Base-by-base conservation (phyloP, 1,284 basidiomycete genomes). In the Pterulicium gracile region DNA sequence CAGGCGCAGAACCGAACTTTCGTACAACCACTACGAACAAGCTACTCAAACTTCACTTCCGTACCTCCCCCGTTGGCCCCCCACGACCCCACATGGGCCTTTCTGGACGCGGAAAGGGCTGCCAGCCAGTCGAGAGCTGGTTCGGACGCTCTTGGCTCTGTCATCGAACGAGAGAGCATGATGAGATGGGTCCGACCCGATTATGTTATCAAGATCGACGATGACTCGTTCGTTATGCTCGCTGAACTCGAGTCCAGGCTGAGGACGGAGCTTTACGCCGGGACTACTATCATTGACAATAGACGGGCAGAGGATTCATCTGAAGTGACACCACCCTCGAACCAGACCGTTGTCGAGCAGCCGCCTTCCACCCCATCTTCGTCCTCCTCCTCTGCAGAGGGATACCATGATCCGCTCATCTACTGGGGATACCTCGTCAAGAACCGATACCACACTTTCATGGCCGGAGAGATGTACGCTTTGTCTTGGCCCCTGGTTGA, bases 341-440 rank as follows among this genome's bases (percentile, higher is more conserved):
- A 43, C 50, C 46, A 39, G 36, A 15, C 43, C 35, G 34, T 42
- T 46, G 44, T n/a, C 42, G 43, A 21, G 18, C 36, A 27, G 24
- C 27, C 20, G 23, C 46, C 35, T 21, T 34, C 18, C 23, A 10
- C 34, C 17, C 2, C 4, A 3, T 35, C 40, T 23, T 42, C 45
- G 17, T 27, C 47, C 5, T 46, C 46, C 20, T 32, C 41, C 41
- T 43, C 43, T 12, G 42, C n/a, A 47, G 32, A 12, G 45, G 50
- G 54, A 32, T 45, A 52, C 18, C 64, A 73, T 24, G 86, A 93
- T 58, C 82, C 80, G 1, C 66, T 91, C 52, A 79, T 93, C 15
- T 94, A 92, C 63, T 97, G 92, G 91, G 93, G 93, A 2, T 96
- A 98, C 62, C 80, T 97, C 24, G 88, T 98, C 42, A 92, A 91